Base-by-base conservation (phyloP, 495 filamentous ascomycete genomes). In the Penicillium simplicissimum region DNA sequence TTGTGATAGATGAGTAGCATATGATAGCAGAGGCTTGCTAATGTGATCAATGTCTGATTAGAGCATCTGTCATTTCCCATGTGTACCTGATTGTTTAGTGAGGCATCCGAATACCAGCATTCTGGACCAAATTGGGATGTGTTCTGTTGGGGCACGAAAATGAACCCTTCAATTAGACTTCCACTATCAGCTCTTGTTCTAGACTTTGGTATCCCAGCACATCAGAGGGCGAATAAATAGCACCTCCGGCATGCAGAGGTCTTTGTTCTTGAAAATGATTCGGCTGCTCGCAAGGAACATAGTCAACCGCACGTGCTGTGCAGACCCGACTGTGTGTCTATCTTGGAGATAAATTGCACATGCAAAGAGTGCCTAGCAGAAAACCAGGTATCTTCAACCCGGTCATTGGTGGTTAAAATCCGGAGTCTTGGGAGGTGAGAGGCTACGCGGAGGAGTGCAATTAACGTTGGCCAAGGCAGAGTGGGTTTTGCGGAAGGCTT, bases 381-480 rank as follows among this genome's bases (percentile, higher is more conserved):
- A 17, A 9, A 17, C 15, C n/a, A 42, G 15, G 15, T 42, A 47
- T 47, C 5, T 47, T 14, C 42, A 21, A 45, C n/a, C n/a, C 14
- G 13, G 14, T 45, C n/a, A 9, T 21, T 21, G 42, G 19, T 17
- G 6, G 10, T 21, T 17, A n/a, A 21, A 11, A 7, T 23, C 8
- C 23, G 42, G 17, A 4, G 42, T 21, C 48, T 15, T 51, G 11
- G 36, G 14, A 28, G 5, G 23, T 17, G 31, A 14, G 14, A n/a
- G n/a, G n/a, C 11, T 11, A 17, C 5, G 14, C 13, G 23, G 37
- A 4, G 55, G 9, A 45, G 42, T 48, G 11, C 28, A 19, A 57
- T 57, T 42, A 47, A 45, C 42, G 14, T 33, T 40, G 38, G 38
- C 53, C 53, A 55, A 48, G 40, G 15, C 37, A 34, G 19, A 31